Base-by-base conservation (phyloP, 2,329 filamentous ascomycete species). In the Aspergillus hortae region DNA sequence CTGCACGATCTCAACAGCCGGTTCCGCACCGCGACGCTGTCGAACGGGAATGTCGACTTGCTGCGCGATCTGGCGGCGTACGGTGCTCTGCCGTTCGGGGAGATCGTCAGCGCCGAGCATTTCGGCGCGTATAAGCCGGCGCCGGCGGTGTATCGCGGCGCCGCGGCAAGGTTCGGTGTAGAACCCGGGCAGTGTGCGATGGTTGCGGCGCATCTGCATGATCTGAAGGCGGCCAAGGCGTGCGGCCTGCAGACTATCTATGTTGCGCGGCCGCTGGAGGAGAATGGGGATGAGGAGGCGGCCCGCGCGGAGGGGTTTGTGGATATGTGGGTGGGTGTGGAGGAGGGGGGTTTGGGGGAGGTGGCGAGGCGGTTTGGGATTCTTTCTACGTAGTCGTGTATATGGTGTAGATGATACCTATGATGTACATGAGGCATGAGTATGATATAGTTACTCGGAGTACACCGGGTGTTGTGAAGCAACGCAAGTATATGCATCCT, bases 91-190 rank as follows among this genome's bases (percentile, higher is more conserved):
- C 79, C 78, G 0, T 92, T 91, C 61, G 76, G 77, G 19, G 71
- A 77, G 49, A 61, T 91, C 36, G 74, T 87, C 53, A 88, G 84
- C 7, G 82, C 84, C 0, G 88, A 88, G 69, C 80, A 86, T 56
- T 92, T 92, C 64, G 74, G 77, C 42, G 83, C 82, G 0, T 94
- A 92, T 68, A 94, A 94, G 74, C 89, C 89, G 1, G 78, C 82
- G 54, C 80, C 82, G 6, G 74, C 68, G 47, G 84, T 86, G 2
- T 94, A 94, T 64, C 76, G 80, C 1, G 88, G 89, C 4, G 88
- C 86, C 0, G 87, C 78, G 2, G 69, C 75, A 51, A 76, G 74
- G 57, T 69, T 92, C 48, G 81, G 79, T 0, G 55, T 85, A 40
- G 60, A 79, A 54, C 80, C 85, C 0, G 66, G 67, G 2, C 77